Conservation (phyloP, 2,329 filamentous ascomycete genomes). For the Alternaria sp. region DNA sequence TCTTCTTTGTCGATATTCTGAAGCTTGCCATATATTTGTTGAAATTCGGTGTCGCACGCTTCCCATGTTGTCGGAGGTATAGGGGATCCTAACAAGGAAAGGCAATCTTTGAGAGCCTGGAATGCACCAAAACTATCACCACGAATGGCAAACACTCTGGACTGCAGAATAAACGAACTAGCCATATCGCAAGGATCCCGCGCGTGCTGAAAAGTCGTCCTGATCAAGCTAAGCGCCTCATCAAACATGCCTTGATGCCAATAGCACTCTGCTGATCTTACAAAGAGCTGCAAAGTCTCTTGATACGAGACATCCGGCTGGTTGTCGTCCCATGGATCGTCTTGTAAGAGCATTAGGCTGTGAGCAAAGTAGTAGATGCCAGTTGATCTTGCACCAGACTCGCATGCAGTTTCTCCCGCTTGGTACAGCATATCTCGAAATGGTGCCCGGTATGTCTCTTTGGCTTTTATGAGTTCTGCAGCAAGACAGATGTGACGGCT, state of each 20-base stretch:
- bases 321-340: slow-evolving; percentile 76
- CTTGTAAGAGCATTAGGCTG: slow-evolving; percentile 80
- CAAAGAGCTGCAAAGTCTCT: slow-evolving; percentile 76
- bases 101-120: slow-evolving; percentile 70
- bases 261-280: slow-evolving; percentile 82
- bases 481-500: slow-evolving; percentile 84
- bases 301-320: slow-evolving; percentile 79
- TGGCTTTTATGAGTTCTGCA: slow-evolving; percentile 74
- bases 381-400: slow-evolving; percentile 82
- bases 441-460: slow-evolving; percentile 66
- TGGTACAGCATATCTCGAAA: slow-evolving; percentile 81
- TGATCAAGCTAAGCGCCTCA: slow-evolving; percentile 72
- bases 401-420: slow-evolving; percentile 78
- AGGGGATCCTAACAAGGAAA: slow-evolving; percentile 70
- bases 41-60: slow-evolving; percentile 79
- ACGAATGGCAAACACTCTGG: slow-evolving; percentile 76
- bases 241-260: slow-evolving; percentile 77
- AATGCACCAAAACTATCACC: slow-evolving; percentile 77
- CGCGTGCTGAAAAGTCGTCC: slow-evolving; percentile 74
- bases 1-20: slow-evolving; percentile 62
- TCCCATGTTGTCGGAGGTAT: slow-evolving; percentile 74
- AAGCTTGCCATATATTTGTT: slow-evolving; percentile 52
- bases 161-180: slow-evolving; percentile 82
- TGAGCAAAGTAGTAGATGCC: slow-evolving; percentile 82
- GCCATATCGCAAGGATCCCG: slow-evolving; percentile 80